phyloP scores from a whole-genome alignment of 1,284 basidiomycete genomes.

The Athelia sp. region DNA sequence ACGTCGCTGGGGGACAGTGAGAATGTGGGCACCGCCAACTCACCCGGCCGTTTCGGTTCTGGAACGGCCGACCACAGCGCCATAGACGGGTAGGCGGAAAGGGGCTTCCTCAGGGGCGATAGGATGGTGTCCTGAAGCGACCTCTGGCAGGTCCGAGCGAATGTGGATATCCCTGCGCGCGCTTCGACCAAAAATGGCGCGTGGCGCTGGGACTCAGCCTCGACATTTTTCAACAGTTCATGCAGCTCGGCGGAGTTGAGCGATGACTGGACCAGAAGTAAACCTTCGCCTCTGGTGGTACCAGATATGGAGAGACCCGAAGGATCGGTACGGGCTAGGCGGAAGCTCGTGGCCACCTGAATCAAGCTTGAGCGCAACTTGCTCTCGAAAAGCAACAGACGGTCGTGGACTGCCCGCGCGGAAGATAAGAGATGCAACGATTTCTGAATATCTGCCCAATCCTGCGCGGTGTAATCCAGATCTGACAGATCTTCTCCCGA shows the following conservation, averaged over 20 bases:
- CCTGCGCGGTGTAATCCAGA: conserved; percentile 81
- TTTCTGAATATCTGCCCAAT: conserved; percentile 83
- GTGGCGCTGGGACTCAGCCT: conserved; percentile 32
- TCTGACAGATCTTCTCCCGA: conserved; percentile 63
- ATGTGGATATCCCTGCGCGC: conserved; percentile 54
- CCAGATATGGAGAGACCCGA: conserved; percentile 50
- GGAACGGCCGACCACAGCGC: conserved; percentile 61
- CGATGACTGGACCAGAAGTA: conserved; percentile 73
- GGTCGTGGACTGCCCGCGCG: conserved; percentile 66
- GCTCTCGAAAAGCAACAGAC: conserved; percentile 61
- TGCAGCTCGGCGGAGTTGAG: conserved; percentile 80
- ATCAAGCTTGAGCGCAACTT: conserved; percentile 56
- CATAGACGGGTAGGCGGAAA: conserved; percentile 67
- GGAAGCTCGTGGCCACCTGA: conserved; percentile 56
- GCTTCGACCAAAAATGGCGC: conserved; percentile 50
- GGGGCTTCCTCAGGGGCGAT: conserved; percentile 75
- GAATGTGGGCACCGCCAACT: conserved; percentile 87
- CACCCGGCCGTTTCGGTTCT: conserved; percentile 47
- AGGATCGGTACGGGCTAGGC: conserved; percentile 49
- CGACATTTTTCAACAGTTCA: conserved; percentile 51
- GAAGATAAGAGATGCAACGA: conserved; percentile 80
- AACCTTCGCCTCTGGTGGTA: conserved; percentile 65
- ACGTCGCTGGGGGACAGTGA: conserved; percentile 87
- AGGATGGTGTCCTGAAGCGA: conserved; percentile 82
- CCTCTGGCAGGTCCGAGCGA: conserved; percentile 72